These are phyloP conservation scores for Hyparrhenia diplandra DNA, from an alignment of 176 grass and related monocot genomes.

Conservation along the genomic window DNA sequence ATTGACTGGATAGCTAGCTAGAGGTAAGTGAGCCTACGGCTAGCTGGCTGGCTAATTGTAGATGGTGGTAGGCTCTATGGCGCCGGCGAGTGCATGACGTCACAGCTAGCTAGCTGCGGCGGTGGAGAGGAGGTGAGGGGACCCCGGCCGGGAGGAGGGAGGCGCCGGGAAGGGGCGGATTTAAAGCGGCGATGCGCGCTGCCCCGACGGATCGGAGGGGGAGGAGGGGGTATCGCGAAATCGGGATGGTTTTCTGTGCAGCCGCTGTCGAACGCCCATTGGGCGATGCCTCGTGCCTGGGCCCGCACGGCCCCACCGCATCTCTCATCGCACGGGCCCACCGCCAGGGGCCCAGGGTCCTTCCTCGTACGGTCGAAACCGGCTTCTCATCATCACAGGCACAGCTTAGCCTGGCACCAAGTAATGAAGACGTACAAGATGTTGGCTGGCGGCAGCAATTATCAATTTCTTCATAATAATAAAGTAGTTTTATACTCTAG, in stretches of 20 bases:
- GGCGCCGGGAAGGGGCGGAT: neutral
- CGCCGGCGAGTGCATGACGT: neutral
- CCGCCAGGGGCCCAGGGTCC: neutral
- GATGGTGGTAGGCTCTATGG: neutral
- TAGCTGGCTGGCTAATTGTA: no score
- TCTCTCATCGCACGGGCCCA: neutral
- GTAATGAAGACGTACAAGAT: no score
- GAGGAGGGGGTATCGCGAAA: constrained; percentile 20
- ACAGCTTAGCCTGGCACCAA: no score
- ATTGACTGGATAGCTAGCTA: neutral
- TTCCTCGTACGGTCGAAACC: constrained; percentile 16
- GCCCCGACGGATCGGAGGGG: constrained; percentile 7
- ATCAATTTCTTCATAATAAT: no score
- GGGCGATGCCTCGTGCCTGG: neutral
- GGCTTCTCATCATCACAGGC: neutral
- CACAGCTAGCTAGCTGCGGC: neutral
- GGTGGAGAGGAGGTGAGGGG: neutral
- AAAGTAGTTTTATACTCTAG: no score
- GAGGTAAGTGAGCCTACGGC: neutral
- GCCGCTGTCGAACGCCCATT: constrained; percentile 47
- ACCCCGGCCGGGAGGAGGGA: neutral
- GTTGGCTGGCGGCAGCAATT: no score
- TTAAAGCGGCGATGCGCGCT: constrained; percentile 28
- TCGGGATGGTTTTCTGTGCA: neutral
- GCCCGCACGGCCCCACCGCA: neutral